Evolutionary conservation across 345 rosid species (phyloP), one percentile per base, ranked within the genome.

Genomic region (Populus davidiana): DNA sequence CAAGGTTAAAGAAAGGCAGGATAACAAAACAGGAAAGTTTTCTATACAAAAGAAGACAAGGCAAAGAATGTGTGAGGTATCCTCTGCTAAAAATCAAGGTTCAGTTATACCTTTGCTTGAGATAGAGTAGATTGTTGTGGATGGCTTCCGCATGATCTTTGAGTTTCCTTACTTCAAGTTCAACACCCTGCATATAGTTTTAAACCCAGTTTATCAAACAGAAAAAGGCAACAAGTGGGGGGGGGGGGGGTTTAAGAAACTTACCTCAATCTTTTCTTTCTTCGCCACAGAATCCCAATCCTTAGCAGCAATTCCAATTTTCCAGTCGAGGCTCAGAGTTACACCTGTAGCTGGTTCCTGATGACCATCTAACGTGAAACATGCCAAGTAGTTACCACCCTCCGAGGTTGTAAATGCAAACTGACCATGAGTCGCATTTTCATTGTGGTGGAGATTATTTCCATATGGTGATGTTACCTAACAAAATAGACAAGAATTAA

Each of bases 271-370:
- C 82, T 96, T 92, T 81, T 96, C 97, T 75, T 92, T 93, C 81
- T 77, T 93, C 6, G 97, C 98, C 77, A 95, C 94, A 41, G 98
- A 90, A 20, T 93, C 97, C 99, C 99, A 96, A 83, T 96, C 98
- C 86, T 93, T 93, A 5, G 99, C 93, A 1, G 94, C 90, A 17
- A 93, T 90, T 72, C 99, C 99, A 50, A 72, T 90, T 88, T 84
- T 93, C 99, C 98, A 95, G 70, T 95, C 98, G 50, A 95, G 80
- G 67, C 92, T 88, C 69, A 95, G 86, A 74, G 91, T 93, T 20
- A 80, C 47, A 25, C 81, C 84, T 50, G 75, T 79, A 44, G 79
- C 73, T 62, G 79, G 83, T 39, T 78, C 87, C 21, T 77, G 83
- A 35, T 54, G 80, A 21, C 77, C 74, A 71, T 87, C 93, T 70